Base-by-base conservation (phyloP, 2,329 filamentous ascomycete genomes). In the Alternaria alternata region DNA sequence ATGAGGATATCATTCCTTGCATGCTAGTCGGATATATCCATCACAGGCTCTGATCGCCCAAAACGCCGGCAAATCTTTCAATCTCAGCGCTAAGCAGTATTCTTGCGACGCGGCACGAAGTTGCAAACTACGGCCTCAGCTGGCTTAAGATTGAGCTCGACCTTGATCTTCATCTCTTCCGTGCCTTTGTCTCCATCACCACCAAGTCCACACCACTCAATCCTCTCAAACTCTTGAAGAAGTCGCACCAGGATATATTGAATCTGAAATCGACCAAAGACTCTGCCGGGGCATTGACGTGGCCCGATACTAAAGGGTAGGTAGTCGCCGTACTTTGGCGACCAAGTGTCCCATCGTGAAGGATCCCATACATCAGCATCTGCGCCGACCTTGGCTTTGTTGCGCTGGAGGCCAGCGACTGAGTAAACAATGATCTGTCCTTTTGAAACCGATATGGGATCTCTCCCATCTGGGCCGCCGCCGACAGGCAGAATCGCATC, bases 111-210 rank as follows among this genome's bases (percentile, higher is more conserved):
- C 4, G 54, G 18, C 44, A n/a, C 38, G 12, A 57, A 57, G 6
- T 51, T 59, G 30, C 56, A 59, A 22, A 59, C 26, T 8, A 59
- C 56, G 4, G 56, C 49, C 26, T 59, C 56, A 14, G 56, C 56
- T 8, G 49, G 53, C 49, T 59, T 59, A 3, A 59, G 56, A 6
- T 59, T 59, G 2, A 59, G 51, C 36, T 59, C 56, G 18, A 59
- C 56, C 43, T 59, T 59, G 18, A 59, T 59, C 49, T 59, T 59
- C 56, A 59, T 59, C 12, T 48, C 56, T n/a, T 59, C 34, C 34
- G 34, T 36, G 14, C 43, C 43, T 16, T 54, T 26, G 32, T 48
- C 51, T 18, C 34, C 43, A 26, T 18, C 14, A 7, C 51, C 34
- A 18, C 26, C 22, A 54, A 59, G 56, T 12, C 56, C 56, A 59